A percentile compares a stretch with the other conserved stretches of the same genome.
phyloP scores from a whole-genome alignment of 2,329 filamentous ascomycete genomes.

The Stachybotrys echinatus region DNA sequence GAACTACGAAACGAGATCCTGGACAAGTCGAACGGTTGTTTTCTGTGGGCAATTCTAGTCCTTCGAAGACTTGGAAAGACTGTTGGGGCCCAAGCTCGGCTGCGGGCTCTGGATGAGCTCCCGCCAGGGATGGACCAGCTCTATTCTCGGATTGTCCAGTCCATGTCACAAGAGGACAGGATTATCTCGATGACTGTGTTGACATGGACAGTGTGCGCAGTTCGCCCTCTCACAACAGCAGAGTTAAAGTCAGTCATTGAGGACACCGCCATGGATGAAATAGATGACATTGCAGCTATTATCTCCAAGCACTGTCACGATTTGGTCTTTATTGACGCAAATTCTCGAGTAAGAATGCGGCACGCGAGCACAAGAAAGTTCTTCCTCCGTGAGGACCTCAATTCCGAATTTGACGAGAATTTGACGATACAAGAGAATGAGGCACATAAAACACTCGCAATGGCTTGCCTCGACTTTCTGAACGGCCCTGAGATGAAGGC shows the following conservation, averaged over 20 bases:
- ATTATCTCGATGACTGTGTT: background rate
- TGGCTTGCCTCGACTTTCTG: background rate
- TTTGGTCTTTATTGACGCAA: background rate
- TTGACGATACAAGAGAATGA: background rate
- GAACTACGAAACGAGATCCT: background rate
- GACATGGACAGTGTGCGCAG: background rate
- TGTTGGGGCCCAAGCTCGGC: background rate
- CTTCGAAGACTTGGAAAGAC: background rate
- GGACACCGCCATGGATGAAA: background rate
- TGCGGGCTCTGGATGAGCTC: background rate
- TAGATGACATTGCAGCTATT: background rate
- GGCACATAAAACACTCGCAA: background rate
- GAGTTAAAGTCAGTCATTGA: conserved; percentile 1
- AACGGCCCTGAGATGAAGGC: conserved; percentile 1
- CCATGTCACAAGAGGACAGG: background rate
- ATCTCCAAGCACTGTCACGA: background rate
- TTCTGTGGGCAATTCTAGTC: conserved; percentile 1
- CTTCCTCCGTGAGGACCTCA: background rate
- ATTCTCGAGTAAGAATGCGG: background rate
- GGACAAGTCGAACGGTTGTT: background rate
- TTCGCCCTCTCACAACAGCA: background rate
- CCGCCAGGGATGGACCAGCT: background rate
- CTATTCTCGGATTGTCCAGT: background rate
- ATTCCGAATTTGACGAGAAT: background rate
- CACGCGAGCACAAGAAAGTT: background rate